Base-by-base conservation (phyloP, 1,284 basidiomycete species). In the Leccinum pseudoinsigne region DNA sequence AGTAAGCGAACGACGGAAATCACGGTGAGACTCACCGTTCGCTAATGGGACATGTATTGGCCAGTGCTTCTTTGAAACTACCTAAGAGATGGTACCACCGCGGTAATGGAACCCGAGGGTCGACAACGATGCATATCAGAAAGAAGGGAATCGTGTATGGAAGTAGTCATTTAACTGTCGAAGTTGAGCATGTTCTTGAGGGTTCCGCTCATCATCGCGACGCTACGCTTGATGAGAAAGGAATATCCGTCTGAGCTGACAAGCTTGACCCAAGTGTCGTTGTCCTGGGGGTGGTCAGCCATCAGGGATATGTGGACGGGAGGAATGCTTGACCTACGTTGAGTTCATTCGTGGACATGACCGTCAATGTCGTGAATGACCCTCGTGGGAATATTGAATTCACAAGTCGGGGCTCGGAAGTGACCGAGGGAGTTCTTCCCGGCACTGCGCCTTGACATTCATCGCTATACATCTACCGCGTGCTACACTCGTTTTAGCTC, bases 261-360 rank as follows among this genome's bases (percentile, higher is more conserved):
- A 8, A 87, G 77, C 42, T 82, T 80, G 36, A 86, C 80, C 86
- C 86, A 86, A 12, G 78, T 79, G 40, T 80, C 76, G 5, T 60
- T 66, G 4, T 72, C 66, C 63, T 74, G 61, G 2, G 40, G 3
- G 40, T n/a, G 4, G 53, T 73, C 2, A 31, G 6, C 6, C 1
- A 31, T 31, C 31, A 67, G 66, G 8, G 26, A 7, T 1, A 6
- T 1, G 23, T 3, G 2, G 7, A 4, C 16, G 1, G 21, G 14
- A 31, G 4, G 3, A 51, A 2, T 23, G 12, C 2, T 14, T 2
- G 42, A 61, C 74, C 38, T 69, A 71, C 74, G 47, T 65, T 62
- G 59, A 50, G 38, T 12, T 66, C 58, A n/a, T 61, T 60, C 55
- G 2, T 45, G 1, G 73, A 50, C 73, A 76, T 74, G 57, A 55